Percentiles rank a stretch among this genome's conserved stretches.
Evolutionary conservation across 2,329 filamentous ascomycete genomes (phyloP).

Genomic region (Periconia macrospinosa): DNA sequence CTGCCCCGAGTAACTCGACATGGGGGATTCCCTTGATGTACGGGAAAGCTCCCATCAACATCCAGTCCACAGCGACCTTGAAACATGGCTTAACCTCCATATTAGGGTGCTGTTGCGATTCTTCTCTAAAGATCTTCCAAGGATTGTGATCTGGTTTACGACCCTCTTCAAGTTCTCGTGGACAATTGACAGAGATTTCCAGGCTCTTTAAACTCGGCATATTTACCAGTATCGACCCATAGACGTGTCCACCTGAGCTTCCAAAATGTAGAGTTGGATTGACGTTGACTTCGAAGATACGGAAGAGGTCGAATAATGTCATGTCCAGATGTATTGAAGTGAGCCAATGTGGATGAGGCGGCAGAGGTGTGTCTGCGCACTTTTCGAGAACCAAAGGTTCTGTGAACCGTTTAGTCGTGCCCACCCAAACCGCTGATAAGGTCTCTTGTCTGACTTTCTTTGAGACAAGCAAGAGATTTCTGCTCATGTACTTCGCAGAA

Average conservation of each 20-base stretch:
- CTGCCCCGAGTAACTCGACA: neutral
- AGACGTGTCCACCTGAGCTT: no score
- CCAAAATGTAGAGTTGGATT: neutral
- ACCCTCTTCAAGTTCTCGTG: neutral
- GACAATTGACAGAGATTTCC: neutral
- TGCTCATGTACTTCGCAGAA: neutral
- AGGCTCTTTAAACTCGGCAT: neutral
- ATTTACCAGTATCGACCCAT: neutral
- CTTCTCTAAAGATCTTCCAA: neutral
- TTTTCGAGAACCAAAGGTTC: neutral
- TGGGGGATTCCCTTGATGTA: neutral
- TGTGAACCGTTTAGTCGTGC: neutral
- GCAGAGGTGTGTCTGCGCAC: neutral
- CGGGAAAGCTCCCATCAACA: neutral
- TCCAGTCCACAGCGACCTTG: neutral
- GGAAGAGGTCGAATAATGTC: neutral
- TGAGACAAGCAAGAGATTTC: neutral
- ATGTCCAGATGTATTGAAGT: neutral
- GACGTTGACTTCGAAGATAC: neutral
- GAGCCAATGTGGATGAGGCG: neutral
- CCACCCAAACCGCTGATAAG: no score
- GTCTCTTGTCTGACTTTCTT: neutral
- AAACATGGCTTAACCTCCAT: neutral
- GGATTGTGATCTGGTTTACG: neutral
- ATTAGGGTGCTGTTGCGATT: neutral